Conservation (phyloP, 352 stramenopile species). For the Globisporangium nodosum region DNA sequence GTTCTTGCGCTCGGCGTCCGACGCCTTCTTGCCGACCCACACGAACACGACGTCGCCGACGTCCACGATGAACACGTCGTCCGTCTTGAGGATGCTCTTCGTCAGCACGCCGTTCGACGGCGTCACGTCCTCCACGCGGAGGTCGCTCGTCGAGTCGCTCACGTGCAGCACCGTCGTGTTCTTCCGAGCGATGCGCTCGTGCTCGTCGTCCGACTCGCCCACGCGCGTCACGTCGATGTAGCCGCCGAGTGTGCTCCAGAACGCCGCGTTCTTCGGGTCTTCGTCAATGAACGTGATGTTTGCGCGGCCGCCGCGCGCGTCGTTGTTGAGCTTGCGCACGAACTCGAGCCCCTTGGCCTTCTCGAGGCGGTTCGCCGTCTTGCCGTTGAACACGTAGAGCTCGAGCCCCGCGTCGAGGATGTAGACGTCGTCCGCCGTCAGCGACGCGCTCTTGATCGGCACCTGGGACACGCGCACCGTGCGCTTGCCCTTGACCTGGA, state of each 20-base stretch:
- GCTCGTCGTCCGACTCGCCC: slow-evolving; percentile 52
- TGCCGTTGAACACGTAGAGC: slow-evolving; percentile 86
- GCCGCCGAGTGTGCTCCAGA: slow-evolving; percentile 92
- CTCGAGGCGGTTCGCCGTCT: slow-evolving; percentile 81
- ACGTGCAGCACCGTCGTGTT: slow-evolving; percentile 74
- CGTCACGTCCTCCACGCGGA: slow-evolving; percentile 61
- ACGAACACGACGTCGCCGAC: slow-evolving; percentile 85
- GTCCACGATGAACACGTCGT: slow-evolving; percentile 94
- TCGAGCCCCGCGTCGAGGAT: slow-evolving; percentile 91
- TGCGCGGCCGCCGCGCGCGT: slow-evolving; percentile 70
- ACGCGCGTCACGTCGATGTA: slow-evolving; percentile 63
- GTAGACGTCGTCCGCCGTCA: slow-evolving; percentile 94
- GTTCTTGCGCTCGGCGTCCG: slow-evolving; percentile 80
- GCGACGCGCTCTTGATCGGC: slow-evolving; percentile 59
- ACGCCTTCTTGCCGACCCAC: slow-evolving; percentile 89
- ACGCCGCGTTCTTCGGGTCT: slow-evolving; percentile 84
- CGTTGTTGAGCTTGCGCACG: slow-evolving; percentile 83
- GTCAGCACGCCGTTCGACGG: slow-evolving; percentile 63
- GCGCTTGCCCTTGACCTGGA: slow-evolving; percentile 90
- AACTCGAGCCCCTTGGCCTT: slow-evolving; percentile 90
- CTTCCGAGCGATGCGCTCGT: slow-evolving; percentile 56
- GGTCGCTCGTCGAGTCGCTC: slow-evolving; percentile 52
- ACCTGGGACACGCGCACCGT: slow-evolving; percentile 88
- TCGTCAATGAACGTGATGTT: slow-evolving; percentile 88
- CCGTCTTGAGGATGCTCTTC: slow-evolving; percentile 71